These are phyloP conservation scores for Mucor piriformis DNA, from an alignment of 371 early-diverging fungal species.

Conservation along the genomic window DNA sequence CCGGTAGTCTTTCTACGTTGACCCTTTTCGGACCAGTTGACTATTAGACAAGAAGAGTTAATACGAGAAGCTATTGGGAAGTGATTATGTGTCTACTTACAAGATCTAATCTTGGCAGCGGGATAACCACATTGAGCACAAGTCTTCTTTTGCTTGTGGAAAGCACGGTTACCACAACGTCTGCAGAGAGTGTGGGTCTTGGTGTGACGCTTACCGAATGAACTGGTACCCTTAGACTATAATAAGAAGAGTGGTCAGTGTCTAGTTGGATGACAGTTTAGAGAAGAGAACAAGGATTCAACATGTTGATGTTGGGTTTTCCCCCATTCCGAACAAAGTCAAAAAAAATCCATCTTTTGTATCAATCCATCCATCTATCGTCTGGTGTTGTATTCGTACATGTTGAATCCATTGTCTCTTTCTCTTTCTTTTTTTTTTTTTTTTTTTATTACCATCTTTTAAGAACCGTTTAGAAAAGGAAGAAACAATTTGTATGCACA, in stretches of 20 bases:
- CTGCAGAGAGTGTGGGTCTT: constrained; percentile 99
- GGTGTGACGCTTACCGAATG: constrained; percentile 99
- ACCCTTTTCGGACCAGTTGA: constrained; percentile 95
- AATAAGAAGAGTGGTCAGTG: background rate
- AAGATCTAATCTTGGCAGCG: constrained; percentile 95
- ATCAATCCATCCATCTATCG: background rate
- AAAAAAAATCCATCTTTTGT: background rate
- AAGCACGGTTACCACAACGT: constrained; percentile 97
- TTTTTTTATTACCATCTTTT: constrained; percentile 6
- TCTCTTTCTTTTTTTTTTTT: background rate
- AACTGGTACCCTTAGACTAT: constrained; percentile 99
- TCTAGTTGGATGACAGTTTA: too few relatives aligned
- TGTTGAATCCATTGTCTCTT: background rate
- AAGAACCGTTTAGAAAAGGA: constrained; percentile 6
- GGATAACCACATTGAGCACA: constrained; percentile 99
- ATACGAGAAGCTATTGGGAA: too few relatives aligned
- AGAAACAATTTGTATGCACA: constrained; percentile 4
- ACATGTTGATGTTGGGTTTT: too few relatives aligned
- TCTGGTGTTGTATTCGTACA: background rate
- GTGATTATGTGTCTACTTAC: too few relatives aligned
- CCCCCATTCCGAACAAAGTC: background rate
- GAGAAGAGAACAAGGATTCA: too few relatives aligned
- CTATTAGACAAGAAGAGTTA: constrained; percentile 29
- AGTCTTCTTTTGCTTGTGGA: constrained; percentile 99
- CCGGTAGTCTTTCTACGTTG: constrained; percentile 97